Evolutionary conservation across 2,329 filamentous ascomycete genomes (phyloP), one percentile per base, ranked within the genome.

Genomic region (Monosporascus ibericus): DNA sequence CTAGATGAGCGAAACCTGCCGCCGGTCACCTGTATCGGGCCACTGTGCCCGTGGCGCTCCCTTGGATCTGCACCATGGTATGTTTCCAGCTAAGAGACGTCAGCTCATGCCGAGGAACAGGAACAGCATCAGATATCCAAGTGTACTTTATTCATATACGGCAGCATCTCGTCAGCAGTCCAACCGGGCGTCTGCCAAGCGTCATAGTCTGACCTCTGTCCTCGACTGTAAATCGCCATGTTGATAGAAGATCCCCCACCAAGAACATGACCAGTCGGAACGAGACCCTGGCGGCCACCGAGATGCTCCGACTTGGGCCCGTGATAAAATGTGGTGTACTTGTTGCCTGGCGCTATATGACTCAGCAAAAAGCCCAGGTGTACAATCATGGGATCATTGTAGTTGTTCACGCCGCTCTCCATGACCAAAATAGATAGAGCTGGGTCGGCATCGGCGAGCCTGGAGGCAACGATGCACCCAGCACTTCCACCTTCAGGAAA

Each of bases 161-260:
- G 49, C 3, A 63, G 22, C 50, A 63, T 52, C 22, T 66, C 63
- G 6, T 61, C 56, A 8, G 65, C 59, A 7, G 58, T 58, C 65
- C 67, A 62, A 18, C 65, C 62, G 20, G 63, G 48, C n/a, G 49
- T 59, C 1, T 58, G 47, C 63, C 64, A 67, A 2, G 59, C 46
- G 22, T 66, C 61, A 2, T 57, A 66, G 44, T 72, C 70, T 20
- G 58, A 59, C 42, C 61, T 52, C 49, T 69, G 65, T 3, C 65
- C 63, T 15, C 70, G 58, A 22, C 55, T 62, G 39, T 68, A 63
- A 59, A 76, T 70, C 65, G 74, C 69, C 56, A 76, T 71, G 55
- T 78, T 78, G 15, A 77, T 72, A 2, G 73, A 73, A 5, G 69
- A 73, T 2, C 80, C 80, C 17, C 81, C 81, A 18, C 81, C 81